These are phyloP conservation scores for Coemansia sp. DNA, from an alignment of 192 early-diverging fungal genomes.

Conservation along the genomic window DNA sequence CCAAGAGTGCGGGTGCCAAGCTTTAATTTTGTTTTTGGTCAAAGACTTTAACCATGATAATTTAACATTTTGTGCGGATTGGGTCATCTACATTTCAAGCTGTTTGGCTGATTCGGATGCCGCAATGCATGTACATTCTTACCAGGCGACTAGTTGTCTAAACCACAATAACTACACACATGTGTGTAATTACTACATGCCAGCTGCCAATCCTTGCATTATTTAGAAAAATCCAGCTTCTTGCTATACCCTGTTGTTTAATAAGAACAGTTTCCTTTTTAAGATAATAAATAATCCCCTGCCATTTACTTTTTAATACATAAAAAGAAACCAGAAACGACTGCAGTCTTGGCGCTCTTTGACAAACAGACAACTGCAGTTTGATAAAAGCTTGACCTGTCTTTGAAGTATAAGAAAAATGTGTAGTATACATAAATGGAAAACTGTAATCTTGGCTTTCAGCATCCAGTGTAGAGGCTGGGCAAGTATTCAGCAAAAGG, in stretches of 20 bases:
- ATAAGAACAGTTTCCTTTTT: background rate
- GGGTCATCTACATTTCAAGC: background rate
- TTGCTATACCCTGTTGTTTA: background rate
- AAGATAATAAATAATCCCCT: background rate
- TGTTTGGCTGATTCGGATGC: too few relatives aligned
- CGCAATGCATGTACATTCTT: too few relatives aligned
- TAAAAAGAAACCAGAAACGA: background rate
- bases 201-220: background rate
- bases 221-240: background rate
- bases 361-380: background rate
- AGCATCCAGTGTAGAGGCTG: background rate
- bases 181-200: too few relatives aligned
- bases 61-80: background rate
- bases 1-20: slow-evolving; percentile 60
- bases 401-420: background rate
- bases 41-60: background rate
- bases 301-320: background rate
- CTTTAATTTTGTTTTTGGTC: slow-evolving; percentile 46
- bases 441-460: background rate
- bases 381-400: background rate
- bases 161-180: too few relatives aligned
- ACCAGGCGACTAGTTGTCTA: too few relatives aligned
- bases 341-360: background rate
- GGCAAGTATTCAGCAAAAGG: background rate
- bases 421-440: background rate